Conservation (phyloP, 305 asterid genomes). For the Fraxinus angustifolia region DNA sequence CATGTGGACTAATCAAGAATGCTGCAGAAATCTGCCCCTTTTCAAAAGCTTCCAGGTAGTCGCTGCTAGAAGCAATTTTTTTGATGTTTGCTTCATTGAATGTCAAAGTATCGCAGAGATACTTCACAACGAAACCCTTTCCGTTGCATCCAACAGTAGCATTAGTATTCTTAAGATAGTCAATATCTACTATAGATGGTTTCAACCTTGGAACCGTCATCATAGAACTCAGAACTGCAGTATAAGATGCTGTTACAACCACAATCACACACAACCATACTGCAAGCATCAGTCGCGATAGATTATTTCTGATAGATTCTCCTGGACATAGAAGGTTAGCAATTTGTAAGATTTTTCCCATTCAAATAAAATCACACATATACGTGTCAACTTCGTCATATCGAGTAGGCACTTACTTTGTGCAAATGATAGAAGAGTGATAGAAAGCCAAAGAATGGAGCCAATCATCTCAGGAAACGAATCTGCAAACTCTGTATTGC, state of each 20-base stretch:
- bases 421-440: slow-evolving; percentile 52
- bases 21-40: slow-evolving; percentile 50
- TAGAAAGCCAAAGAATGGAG: slow-evolving; percentile 63
- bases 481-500: slow-evolving; percentile 39
- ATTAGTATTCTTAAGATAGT: slow-evolving; percentile 36
- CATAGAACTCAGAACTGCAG: slow-evolving; percentile 61
- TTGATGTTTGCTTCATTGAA: slow-evolving; percentile 40
- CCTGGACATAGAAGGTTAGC: slow-evolving; percentile 27
- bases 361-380: background rate
- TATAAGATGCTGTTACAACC: slow-evolving; percentile 51
- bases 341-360: background rate
- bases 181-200: slow-evolving; percentile 39
- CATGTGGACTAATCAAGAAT: slow-evolving; percentile 65
- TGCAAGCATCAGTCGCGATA: slow-evolving; percentile 50
- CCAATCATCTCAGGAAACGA: slow-evolving; percentile 31
- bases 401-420: slow-evolving; percentile 38
- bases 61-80: slow-evolving; percentile 30
- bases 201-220: slow-evolving; percentile 60
- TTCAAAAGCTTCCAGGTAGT: background rate
- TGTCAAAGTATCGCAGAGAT: slow-evolving; percentile 30
- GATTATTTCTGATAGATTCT: slow-evolving; percentile 42
- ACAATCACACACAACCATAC: slow-evolving; percentile 50
- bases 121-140: slow-evolving; percentile 45
- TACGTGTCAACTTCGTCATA: background rate
- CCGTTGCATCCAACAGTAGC: slow-evolving; percentile 57